Percentiles rank a stretch among this genome's conserved stretches.
These are phyloP conservation scores for Dendryphion nanum DNA, from an alignment of 2,329 filamentous ascomycete species.

Conservation along the genomic window DNA sequence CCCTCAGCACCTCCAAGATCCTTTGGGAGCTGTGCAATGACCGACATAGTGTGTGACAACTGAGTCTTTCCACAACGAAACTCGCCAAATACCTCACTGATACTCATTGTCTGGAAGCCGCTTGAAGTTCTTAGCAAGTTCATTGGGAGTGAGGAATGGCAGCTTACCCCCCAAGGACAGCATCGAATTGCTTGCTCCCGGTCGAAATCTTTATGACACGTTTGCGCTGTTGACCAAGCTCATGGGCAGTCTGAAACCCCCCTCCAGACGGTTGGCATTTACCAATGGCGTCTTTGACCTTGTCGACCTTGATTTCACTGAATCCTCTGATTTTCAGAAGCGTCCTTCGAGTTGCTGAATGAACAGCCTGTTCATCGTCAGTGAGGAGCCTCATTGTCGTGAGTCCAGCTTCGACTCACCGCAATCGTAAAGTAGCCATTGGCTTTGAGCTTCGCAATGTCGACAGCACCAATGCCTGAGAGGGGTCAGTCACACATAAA, in stretches of 20 bases:
- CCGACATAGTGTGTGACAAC: conserved; percentile 66
- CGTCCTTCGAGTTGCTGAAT: conserved; percentile 58
- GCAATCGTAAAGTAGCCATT: conserved; percentile 64
- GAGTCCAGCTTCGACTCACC: no score
- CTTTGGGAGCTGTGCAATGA: conserved; percentile 59
- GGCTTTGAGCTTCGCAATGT: conserved; percentile 64
- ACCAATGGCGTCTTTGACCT: conserved; percentile 65
- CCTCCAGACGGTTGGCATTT: conserved; percentile 61
- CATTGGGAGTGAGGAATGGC: background rate
- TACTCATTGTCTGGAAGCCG: conserved; percentile 69
- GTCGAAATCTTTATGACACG: conserved; percentile 65
- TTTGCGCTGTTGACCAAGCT: conserved; percentile 62
- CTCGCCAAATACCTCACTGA: conserved; percentile 64
- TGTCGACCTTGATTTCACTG: conserved; percentile 69
- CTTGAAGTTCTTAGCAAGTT: conserved; percentile 35
- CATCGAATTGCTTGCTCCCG: conserved; percentile 67
- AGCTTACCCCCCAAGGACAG: conserved; percentile 60
- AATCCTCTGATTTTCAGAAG: conserved; percentile 68
- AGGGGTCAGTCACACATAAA: background rate
- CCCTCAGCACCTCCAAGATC: conserved; percentile 66
- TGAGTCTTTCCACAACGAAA: conserved; percentile 69
- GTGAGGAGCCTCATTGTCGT: no score
- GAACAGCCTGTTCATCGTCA: conserved; percentile 51
- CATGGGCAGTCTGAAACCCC: conserved; percentile 65
- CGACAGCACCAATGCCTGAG: conserved; percentile 60